Evolutionary conservation across 176 grass and related monocot genomes (phyloP), one percentile per base, ranked within the genome.

Genomic region (Eragrostis nindensis): DNA sequence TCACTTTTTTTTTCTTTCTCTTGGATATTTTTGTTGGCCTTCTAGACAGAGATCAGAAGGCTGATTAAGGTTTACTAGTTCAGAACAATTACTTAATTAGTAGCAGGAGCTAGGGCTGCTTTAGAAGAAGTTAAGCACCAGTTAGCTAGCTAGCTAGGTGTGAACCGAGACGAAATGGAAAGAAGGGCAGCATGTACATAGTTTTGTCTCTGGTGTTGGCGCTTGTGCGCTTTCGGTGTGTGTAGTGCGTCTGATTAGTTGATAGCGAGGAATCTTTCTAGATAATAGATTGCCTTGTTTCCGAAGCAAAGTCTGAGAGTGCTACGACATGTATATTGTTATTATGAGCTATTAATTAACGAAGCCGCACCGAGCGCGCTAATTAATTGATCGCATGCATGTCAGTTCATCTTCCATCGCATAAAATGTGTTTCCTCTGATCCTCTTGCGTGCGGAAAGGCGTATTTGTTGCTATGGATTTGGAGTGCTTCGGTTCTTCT

Each of bases 231-330:
- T 82, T 82, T 82, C 78, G 72, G 75, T 73, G 70, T 42, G 75
- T 32, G 22, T 45, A 62, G 30, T 22, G 14, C 26, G 0, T 71
- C 55, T 47, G 25, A 27, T 59, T 27, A 27, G 11, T 15, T 78
- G 88, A 82, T 86, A 73, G 67, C 79, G 40, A 79, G 59, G 83
- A 82, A 86, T 90, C 78, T 45, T 77, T 74, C 45, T 49, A 52
- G 66, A 63, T 48, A 14, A 27, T 4, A 60, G 70, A 62, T 60
- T 67, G 78, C 78, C 66, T 86, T 90, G 83, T 41, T 32, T 86
- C 24, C 41, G 73, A 86, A 90, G 87, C 83, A 82, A 86, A 82
- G 87, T 86, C 16, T 21, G 47, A 64, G 47, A 76, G 27, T 53
- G 71, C 71, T 66, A 53, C 66, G 32, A 17, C 63, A 59, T 11